Base-by-base conservation (phyloP, 768 basidiomycete species). In the Psilocybe subaeruginosa region DNA sequence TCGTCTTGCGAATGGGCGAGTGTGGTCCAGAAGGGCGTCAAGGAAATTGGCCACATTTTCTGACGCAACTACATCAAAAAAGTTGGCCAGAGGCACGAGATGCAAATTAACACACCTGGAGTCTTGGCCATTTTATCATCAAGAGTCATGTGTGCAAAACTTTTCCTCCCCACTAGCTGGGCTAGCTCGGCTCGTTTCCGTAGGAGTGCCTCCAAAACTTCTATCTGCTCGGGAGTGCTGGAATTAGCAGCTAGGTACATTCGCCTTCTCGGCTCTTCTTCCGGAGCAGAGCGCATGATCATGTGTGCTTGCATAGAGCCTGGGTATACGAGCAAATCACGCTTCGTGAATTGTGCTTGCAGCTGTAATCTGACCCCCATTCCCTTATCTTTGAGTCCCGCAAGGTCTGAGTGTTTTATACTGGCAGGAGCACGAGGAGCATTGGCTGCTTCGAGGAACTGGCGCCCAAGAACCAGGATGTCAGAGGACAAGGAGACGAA, bases 61-160 rank as follows among this genome's bases (percentile, higher is more conserved):
- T 91, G 59, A 8, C 14, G 41, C 41, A 12, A 43, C 11, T 16
- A 9, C n/a, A 27, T 27, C 47, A 14, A 54, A 12, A 9, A 54
- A 41, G 30, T 55, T 45, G 16, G 8, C 16, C 4, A 47, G 54
- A 61, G 49, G 56, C 58, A 62, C 27, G 5, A 19, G 17, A 33
- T 48, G 27, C 5, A 39, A 8, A 9, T 19, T 41, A 46, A 31
- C 48, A 54, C 61, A 93, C 92, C 92, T 55, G 97, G 96, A 33
- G 87, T 91, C 74, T 92, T 94, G 1, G 96, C 97, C 97, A 99
- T 99, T 78, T 97, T 99, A 74, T 98, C 96, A 31, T 85, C 85
- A 17, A 99, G 80, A 0, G 88, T 85, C 84, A 97, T 91, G 61
- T 93, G 87, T 0, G 89, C 95, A 77, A 86, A 99, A 65, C 91